Conservation (phyloP, 495 filamentous ascomycete species). For the Lepidopterella palustris region DNA sequence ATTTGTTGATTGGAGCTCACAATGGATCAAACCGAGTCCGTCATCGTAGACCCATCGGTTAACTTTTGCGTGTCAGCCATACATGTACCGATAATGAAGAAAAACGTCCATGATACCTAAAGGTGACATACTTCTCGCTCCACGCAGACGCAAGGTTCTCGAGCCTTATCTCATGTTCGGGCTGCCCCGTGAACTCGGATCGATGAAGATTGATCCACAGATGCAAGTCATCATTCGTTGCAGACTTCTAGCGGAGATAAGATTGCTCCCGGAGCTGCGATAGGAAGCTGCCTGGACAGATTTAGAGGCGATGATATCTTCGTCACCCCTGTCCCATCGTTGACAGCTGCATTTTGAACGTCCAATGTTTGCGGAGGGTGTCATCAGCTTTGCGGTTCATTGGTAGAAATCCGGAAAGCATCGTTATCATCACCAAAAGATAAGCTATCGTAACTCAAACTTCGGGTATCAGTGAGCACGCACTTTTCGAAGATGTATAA, state of each 20-base stretch:
- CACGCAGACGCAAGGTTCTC: background rate
- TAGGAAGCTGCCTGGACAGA: conserved; percentile 21
- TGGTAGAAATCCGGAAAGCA: conserved; percentile 15
- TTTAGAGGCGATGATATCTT: conserved; percentile 14
- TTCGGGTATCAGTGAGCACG: background rate
- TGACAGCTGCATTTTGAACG: conserved; percentile 6
- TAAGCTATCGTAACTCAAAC: conserved; percentile 24
- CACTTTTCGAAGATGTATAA: background rate
- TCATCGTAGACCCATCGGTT: too few species aligned
- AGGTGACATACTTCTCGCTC: background rate
- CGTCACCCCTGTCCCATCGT: conserved; percentile 18
- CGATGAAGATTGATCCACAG: conserved; percentile 4
- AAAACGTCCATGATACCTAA: background rate
- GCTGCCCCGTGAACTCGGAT: background rate
- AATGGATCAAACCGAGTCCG: too few species aligned
- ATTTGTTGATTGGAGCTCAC: background rate
- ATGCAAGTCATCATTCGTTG: conserved; percentile 22
- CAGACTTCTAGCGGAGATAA: conserved; percentile 10
- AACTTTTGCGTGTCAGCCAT: too few species aligned
- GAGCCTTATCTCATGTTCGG: background rate
- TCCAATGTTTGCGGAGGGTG: conserved; percentile 19
- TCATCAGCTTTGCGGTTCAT: conserved; percentile 6
- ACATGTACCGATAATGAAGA: too few species aligned
- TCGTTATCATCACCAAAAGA: conserved; percentile 27
- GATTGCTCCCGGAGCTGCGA: conserved; percentile 17